Evolutionary conservation across 305 asterid genomes (phyloP), one percentile per base, ranked within the genome.

Genomic region (Solanum chacoense): DNA sequence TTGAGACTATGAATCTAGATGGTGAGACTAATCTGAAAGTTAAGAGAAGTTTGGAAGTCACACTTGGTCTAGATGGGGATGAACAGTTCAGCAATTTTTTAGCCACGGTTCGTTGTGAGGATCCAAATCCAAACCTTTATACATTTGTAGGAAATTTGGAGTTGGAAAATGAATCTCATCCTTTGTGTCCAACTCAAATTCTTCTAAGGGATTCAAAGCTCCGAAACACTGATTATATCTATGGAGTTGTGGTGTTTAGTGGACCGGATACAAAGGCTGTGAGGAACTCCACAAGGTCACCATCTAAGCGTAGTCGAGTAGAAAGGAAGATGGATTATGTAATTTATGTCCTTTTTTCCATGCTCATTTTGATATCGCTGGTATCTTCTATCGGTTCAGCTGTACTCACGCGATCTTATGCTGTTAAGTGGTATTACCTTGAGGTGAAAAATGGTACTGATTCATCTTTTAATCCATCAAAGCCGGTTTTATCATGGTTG

Each of bases 1-100:
- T 94, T 14, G 98, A 95, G 93, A 95, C 98, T 11, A 94, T 93
- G 95, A 96, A 95, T 87, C 97, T 95, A 22, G 98, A 96, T 26
- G 98, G 98, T 7, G 98, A 96, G 89, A 94, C 98, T 3, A 96
- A 95, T 90, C 91, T 96, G 50, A 96, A 96, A 90, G 87, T 91
- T 29, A 96, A 96, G 76, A 88, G 93, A 87, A 91, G 95, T 87
- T 92, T 94, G 85, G 98, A 95, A 67, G 67, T 90, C 73, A 93
- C 98, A 18, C 91, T 90, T 9, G 29, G 31, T 34, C 88, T 94
- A 7, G 91, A 92, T 35, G 92, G 89, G 0, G 93, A 95, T 26
- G 31, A 88, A 5, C 88, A 90, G 12, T 90, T 93, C 88, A 9
- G 75, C 71, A 83, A 87, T 8, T 95, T 95, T 81, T 91, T 85